Conservation (phyloP, 768 basidiomycete genomes). For the Tricholoma sp. region DNA sequence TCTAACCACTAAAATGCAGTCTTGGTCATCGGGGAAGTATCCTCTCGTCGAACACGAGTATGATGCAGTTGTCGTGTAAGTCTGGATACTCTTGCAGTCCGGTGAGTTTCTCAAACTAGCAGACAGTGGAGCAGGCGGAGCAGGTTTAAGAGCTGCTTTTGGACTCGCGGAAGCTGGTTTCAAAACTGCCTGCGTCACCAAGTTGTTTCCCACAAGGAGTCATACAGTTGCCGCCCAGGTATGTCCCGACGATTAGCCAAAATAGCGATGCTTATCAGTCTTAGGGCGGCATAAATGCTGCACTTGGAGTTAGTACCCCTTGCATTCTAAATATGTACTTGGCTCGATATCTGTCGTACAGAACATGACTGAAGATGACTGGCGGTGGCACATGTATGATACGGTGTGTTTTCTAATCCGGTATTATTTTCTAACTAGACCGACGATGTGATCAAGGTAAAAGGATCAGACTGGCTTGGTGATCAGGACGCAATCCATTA, state of each 20-base stretch:
- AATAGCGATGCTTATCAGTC: slow-evolving; percentile 6
- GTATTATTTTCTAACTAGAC: neutral
- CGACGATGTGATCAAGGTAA: slow-evolving; percentile 52
- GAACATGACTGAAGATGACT: slow-evolving; percentile 99
- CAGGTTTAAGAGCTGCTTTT: slow-evolving; percentile 96
- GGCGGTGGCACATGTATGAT: slow-evolving; percentile 99
- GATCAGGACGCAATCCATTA: slow-evolving; percentile 99
- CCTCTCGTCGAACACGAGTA: slow-evolving; percentile 98
- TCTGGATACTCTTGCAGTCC: slow-evolving; percentile 15
- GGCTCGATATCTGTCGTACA: slow-evolving; percentile 23
- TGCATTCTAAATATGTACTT: slow-evolving; percentile 4
- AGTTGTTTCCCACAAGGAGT: slow-evolving; percentile 96
- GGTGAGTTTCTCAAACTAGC: neutral
- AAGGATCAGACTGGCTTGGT: slow-evolving; percentile 99
- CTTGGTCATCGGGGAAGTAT: slow-evolving; percentile 84
- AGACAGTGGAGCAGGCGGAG: slow-evolving; percentile 90
- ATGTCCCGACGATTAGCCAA: slow-evolving; percentile 13
- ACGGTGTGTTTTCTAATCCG: slow-evolving; percentile 51
- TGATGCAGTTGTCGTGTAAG: slow-evolving; percentile 97
- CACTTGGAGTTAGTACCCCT: slow-evolving; percentile 67
- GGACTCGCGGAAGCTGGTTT: slow-evolving; percentile 97
- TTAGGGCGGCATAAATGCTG: slow-evolving; percentile 97
- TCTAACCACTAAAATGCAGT: slow-evolving; percentile 34
- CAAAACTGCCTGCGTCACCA: slow-evolving; percentile 99
- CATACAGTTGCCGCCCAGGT: slow-evolving; percentile 99